A percentile compares a stretch with the other conserved stretches of the same genome.
phyloP scores from a whole-genome alignment of 2,329 filamentous ascomycete species.

The Aureobasidium mangrovei region DNA sequence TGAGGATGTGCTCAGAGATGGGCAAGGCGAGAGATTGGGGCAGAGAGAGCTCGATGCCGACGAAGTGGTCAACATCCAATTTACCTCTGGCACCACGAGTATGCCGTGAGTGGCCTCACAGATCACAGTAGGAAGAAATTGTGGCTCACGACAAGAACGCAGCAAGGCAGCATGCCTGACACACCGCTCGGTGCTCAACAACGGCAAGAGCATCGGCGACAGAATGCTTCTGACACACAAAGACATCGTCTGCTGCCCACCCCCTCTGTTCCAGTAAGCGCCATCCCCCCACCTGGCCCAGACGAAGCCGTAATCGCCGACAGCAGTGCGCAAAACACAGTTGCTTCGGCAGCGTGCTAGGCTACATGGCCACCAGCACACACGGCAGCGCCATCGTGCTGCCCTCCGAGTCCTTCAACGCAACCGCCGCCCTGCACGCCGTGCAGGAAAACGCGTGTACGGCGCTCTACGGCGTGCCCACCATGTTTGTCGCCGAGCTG shows the following conservation, averaged over 20 bases:
- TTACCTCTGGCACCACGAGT: slow-evolving; percentile 91
- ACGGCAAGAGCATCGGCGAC: slow-evolving; percentile 73
- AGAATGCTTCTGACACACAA: slow-evolving; percentile 69
- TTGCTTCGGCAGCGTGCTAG: slow-evolving; percentile 85
- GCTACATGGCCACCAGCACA: slow-evolving; percentile 93
- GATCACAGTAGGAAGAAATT: not conserved
- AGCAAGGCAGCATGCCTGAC: slow-evolving; percentile 79
- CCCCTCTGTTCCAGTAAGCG: slow-evolving; percentile 44
- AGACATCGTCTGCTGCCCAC: slow-evolving; percentile 61
- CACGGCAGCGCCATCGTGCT: slow-evolving; percentile 76
- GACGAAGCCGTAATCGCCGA: not conserved
- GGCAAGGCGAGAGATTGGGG: slow-evolving; percentile 37
- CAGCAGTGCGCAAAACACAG: slow-evolving; percentile 15
- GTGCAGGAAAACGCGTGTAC: slow-evolving; percentile 56
- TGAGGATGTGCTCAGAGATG: slow-evolving; percentile 33
- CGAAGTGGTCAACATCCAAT: slow-evolving; percentile 90
- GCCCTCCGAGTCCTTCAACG: slow-evolving; percentile 79
- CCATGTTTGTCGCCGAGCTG: slow-evolving; percentile 88
- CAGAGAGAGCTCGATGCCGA: slow-evolving; percentile 44
- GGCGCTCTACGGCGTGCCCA: slow-evolving; percentile 79
- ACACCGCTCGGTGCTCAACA: slow-evolving; percentile 84
- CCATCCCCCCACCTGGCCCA: not conserved
- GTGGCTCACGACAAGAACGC: not conserved
- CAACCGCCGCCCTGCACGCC: slow-evolving; percentile 57
- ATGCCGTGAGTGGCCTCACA: slow-evolving; percentile 34